A percentile compares a stretch with the other conserved stretches of the same genome.
These are phyloP conservation scores for Alternaria alternata DNA, from an alignment of 2,329 filamentous ascomycete genomes.

Conservation along the genomic window DNA sequence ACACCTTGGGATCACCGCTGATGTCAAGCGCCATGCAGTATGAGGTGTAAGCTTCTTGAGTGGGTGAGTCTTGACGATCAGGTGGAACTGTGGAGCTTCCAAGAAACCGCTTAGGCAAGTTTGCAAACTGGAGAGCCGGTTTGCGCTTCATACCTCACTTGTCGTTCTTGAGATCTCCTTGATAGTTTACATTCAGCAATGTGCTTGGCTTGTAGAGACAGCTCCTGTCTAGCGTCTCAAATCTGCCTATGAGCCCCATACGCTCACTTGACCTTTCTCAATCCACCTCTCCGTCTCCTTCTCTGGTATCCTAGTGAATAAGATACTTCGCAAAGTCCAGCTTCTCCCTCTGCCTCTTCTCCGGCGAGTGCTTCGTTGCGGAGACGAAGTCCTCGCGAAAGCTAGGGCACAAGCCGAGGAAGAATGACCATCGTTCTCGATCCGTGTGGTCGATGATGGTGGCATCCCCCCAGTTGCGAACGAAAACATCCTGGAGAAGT, in stretches of 20 bases:
- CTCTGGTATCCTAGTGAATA: too few relatives aligned
- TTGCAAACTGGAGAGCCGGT: not conserved
- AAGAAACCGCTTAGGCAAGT: not conserved
- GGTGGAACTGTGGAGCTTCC: not conserved
- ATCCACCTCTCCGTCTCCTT: not conserved
- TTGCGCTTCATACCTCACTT: not conserved
- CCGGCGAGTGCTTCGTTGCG: not conserved
- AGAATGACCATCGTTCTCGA: not conserved
- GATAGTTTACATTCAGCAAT: not conserved
- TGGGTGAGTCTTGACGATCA: not conserved
- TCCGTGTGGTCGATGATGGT: not conserved
- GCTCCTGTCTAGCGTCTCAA: not conserved
- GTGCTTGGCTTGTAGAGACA: not conserved
- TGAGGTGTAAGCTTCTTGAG: slow-evolving; percentile 1
- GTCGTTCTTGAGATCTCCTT: not conserved
- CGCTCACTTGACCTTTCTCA: not conserved
- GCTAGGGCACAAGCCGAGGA: not conserved
- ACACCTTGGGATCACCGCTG: not conserved
- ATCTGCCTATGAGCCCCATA: not conserved
- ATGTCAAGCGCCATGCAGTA: not conserved
- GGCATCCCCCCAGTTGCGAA: not conserved
- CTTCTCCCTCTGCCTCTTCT: not conserved
- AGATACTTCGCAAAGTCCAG: too few relatives aligned
- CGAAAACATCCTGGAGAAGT: not conserved
- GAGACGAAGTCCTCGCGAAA: not conserved